Evolutionary conservation across 2,329 filamentous ascomycete genomes (phyloP).

Genomic region (Leptodontidium sp.): DNA sequence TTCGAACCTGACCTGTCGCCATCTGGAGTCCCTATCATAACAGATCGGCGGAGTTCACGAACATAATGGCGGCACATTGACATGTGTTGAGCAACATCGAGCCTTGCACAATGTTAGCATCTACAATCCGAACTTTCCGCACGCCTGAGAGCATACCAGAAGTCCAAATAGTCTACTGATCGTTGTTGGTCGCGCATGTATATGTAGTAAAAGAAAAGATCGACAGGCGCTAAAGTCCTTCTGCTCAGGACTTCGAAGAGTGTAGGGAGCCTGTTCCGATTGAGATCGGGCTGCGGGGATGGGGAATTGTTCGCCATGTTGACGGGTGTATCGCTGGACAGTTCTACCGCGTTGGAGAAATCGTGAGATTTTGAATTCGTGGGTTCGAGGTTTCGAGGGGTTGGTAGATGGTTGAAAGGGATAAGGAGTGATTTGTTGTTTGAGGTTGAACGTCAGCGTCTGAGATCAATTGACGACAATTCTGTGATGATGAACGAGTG

Average conservation of each 20-base stretch:
- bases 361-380: neutral
- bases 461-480: neutral
- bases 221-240: constrained; percentile 92
- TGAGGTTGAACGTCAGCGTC: constrained; percentile 14
- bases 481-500: constrained; percentile 15
- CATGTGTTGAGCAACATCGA: constrained; percentile 99
- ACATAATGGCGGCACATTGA: constrained; percentile 97
- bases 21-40: constrained; percentile 92
- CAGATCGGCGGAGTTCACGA: constrained; percentile 89
- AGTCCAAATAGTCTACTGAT: constrained; percentile 97
- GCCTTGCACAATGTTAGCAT: constrained; percentile 63
- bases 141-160: constrained; percentile 74
- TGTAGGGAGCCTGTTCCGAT: constrained; percentile 87
- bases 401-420: neutral
- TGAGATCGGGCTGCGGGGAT: constrained; percentile 65
- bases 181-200: constrained; percentile 99
- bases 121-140: neutral
- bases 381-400: constrained; percentile 1
- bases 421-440: constrained; percentile 16
- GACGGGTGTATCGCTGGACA: neutral
- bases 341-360: neutral
- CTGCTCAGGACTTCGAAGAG: constrained; percentile 96
- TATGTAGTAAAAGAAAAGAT: constrained; percentile 99
- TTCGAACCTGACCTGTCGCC: constrained; percentile 80
- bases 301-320: constrained; percentile 50